Evolutionary conservation across 129 eudicot genomes (phyloP).

Genomic region (Dittrichia graveolens): DNA sequence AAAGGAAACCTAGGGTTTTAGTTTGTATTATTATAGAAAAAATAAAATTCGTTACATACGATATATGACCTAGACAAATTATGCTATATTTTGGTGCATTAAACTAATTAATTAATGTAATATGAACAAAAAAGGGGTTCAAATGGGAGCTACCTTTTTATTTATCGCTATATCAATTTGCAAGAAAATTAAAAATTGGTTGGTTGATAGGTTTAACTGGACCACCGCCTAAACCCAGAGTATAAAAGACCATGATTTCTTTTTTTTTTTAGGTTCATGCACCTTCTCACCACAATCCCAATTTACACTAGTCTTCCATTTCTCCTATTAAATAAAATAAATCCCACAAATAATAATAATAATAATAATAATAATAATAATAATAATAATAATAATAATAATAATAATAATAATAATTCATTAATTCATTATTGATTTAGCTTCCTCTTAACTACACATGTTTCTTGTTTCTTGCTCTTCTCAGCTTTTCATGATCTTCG

Average conservation of each 20-base stretch:
- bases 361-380: neutral
- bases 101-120: too few relatives aligned
- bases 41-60: too few relatives aligned
- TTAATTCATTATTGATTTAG: too few relatives aligned
- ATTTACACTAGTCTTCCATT: neutral
- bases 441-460: slow-evolving; percentile 28
- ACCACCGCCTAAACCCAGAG: slow-evolving; percentile 3
- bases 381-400: neutral
- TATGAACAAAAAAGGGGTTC: too few relatives aligned
- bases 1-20: too few relatives aligned
- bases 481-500: slow-evolving; percentile 12
- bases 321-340: neutral
- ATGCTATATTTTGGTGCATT: too few relatives aligned
- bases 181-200: slow-evolving; percentile 1
- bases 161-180: neutral
- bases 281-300: slow-evolving; percentile 24
- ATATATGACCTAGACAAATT: too few relatives aligned
- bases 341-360: neutral
- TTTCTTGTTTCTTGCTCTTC: slow-evolving; percentile 2
- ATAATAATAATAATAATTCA: neutral
- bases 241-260: neutral
- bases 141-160: too few relatives aligned
- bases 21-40: too few relatives aligned
- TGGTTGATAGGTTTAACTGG: slow-evolving; percentile 1
- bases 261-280: slow-evolving; percentile 26